A percentile compares a stretch with the other conserved stretches of the same genome.
Conservation (phyloP, 306 rosid species). For the Lablab purpureus region DNA sequence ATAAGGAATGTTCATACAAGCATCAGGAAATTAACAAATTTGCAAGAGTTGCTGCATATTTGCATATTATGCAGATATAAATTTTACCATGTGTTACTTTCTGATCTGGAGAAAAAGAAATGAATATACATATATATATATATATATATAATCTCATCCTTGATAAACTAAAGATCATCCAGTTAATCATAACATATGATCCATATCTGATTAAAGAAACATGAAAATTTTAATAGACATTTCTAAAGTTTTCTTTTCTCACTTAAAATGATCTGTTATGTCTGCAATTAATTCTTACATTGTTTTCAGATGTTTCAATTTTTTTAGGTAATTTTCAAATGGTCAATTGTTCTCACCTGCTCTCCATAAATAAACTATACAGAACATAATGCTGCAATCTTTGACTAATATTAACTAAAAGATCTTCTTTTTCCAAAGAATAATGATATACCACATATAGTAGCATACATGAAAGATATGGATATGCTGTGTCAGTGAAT, state of each 20-base stretch:
- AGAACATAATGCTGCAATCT: slow-evolving; percentile 26
- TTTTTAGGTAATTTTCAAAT: neutral
- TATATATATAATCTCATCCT: too few species aligned
- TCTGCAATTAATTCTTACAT: neutral
- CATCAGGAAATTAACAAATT: neutral
- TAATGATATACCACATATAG: neutral
- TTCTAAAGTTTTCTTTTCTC: neutral
- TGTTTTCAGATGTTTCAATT: slow-evolving; percentile 13
- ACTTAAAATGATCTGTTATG: neutral
- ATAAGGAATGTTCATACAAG: too few species aligned
- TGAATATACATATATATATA: too few species aligned
- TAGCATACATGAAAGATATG: slow-evolving; percentile 22
- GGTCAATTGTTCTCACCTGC: slow-evolving; percentile 2
- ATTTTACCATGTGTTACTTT: too few species aligned
- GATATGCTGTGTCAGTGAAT: neutral
- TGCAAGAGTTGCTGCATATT: neutral
- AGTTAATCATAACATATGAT: too few species aligned
- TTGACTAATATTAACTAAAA: slow-evolving; percentile 32
- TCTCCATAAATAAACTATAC: neutral
- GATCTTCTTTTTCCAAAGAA: slow-evolving; percentile 12
- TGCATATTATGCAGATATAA: neutral
- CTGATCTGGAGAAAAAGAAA: too few species aligned
- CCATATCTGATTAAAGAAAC: too few species aligned
- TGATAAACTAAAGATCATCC: too few species aligned
- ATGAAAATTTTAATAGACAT: too few species aligned